Evolutionary conservation across 768 basidiomycete species (phyloP).

Genomic region (Lactarius deliciosus): DNA sequence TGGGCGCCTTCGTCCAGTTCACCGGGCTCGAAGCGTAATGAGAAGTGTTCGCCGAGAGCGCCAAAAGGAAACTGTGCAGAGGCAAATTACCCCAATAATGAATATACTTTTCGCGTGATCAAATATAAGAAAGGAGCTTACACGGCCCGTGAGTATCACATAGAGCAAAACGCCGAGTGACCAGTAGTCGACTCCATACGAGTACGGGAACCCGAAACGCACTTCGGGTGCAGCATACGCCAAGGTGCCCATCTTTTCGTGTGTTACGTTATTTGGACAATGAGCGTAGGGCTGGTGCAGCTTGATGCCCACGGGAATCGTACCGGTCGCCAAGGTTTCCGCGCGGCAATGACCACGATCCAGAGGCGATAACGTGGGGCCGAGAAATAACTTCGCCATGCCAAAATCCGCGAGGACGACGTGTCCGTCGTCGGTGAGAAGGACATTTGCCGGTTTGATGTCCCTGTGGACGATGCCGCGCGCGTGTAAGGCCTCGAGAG

Average conservation of each 20-base stretch:
- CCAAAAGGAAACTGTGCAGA: conserved; percentile 27
- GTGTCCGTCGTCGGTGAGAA: conserved; percentile 22
- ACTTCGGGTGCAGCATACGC: conserved; percentile 30
- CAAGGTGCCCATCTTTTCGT: conserved; percentile 24
- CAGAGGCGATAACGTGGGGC: background rate
- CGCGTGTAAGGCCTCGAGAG: conserved; percentile 38
- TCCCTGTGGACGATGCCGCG: conserved; percentile 49
- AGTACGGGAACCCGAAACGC: conserved; percentile 24
- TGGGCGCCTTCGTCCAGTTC: conserved; percentile 28
- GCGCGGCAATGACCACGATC: conserved; percentile 6
- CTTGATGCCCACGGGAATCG: background rate
- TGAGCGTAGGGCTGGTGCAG: conserved; percentile 22
- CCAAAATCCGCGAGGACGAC: conserved; percentile 30
- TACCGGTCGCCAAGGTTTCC: background rate
- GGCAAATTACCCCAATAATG: background rate
- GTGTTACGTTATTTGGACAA: conserved; percentile 12
- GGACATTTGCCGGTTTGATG: conserved; percentile 46
- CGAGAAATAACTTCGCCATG: conserved; percentile 27
- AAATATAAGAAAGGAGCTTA: conserved; percentile 2
- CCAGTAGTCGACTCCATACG: conserved; percentile 30
- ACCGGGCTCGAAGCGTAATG: conserved; percentile 17
- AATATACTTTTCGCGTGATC: background rate
- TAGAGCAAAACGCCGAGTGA: conserved; percentile 28
- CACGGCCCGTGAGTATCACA: conserved; percentile 30
- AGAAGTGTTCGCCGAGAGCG: conserved; percentile 20